Evolutionary conservation across 148 eudicot genomes (phyloP).

Genomic region (Simmondsia chinensis): DNA sequence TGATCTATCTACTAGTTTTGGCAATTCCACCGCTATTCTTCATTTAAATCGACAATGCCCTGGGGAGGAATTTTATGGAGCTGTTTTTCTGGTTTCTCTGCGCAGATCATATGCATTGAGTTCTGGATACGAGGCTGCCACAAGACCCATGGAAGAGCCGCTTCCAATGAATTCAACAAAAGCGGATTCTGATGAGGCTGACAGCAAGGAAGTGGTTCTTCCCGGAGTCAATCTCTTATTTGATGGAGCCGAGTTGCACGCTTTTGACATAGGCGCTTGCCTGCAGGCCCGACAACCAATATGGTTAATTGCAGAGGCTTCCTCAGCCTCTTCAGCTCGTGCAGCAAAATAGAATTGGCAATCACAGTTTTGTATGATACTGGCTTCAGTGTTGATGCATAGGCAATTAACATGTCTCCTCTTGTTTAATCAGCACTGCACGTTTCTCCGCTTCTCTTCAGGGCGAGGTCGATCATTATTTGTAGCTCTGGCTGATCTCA

Average conservation of each 20-base stretch:
- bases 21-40: too few relatives aligned
- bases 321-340: slow-evolving; percentile 54
- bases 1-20: too few relatives aligned
- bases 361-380: neutral
- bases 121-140: slow-evolving; percentile 61
- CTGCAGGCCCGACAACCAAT: slow-evolving; percentile 95
- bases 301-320: slow-evolving; percentile 74
- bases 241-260: slow-evolving; percentile 77
- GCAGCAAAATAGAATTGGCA: slow-evolving; percentile 33
- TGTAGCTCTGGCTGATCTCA: too few relatives aligned
- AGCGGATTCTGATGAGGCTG: slow-evolving; percentile 62
- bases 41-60: too few relatives aligned
- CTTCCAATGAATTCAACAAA: slow-evolving; percentile 22
- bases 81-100: neutral
- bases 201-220: slow-evolving; percentile 68
- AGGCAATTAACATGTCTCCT: neutral
- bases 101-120: slow-evolving; percentile 81
- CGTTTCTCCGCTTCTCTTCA: neutral
- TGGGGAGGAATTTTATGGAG: neutral
- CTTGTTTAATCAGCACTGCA: slow-evolving; percentile 1
- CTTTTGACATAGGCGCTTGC: slow-evolving; percentile 90
- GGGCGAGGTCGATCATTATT: neutral
- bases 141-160: slow-evolving; percentile 62
- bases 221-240: slow-evolving; percentile 95
- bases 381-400: neutral